Evolutionary conservation across 2,329 filamentous ascomycete species (phyloP), one percentile per base, ranked within the genome.

Genomic region (Pseudocercospora pini-densiflorae): DNA sequence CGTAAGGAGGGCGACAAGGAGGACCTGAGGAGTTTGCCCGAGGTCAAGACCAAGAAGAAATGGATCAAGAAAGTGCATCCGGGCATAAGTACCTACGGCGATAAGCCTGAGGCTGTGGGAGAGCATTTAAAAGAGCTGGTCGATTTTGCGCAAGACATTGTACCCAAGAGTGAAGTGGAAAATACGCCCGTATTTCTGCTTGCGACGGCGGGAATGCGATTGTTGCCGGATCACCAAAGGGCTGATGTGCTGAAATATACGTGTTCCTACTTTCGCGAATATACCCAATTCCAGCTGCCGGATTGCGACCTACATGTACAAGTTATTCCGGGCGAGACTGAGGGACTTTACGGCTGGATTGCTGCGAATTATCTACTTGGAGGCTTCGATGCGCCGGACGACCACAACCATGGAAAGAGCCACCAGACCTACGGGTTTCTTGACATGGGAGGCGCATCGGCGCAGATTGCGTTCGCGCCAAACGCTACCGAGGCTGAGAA

Each of bases 391-490:
- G 83, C 86, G 19, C 90, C 92, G 0, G 82, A 89, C 59, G 81
- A 88, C 14, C 92, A 97, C 74, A 83, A 88, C 61, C 93, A 97
- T 77, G 93, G 93, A 61, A 93, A 97, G 71, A 88, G 87, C 27
- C 95, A 98, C 77, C 92, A 94, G 75, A 99, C 95, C 0, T 99
- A 98, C 78, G 95, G 95, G 0, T 99, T 99, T 75, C 83, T 99
- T 67, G 95, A 99, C 77, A 99, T 99, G 96, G 95, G 95, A 59
- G 95, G 95, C 60, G 95, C 95, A 27, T 98, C 94, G 0, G 94
- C 95, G 16, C 95, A 99, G 80, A 98, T 99, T 75, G 95, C 96
- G 0, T 99, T 99, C 79, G 94, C 94, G 1, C 95, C 95, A 1
- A 99, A 99, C 79, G 82, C 87, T 3, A 98, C 95, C 1, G 95